These are phyloP conservation scores for Diaporthe aspalathi DNA, from an alignment of 2,329 filamentous ascomycete species.

Conservation along the genomic window DNA sequence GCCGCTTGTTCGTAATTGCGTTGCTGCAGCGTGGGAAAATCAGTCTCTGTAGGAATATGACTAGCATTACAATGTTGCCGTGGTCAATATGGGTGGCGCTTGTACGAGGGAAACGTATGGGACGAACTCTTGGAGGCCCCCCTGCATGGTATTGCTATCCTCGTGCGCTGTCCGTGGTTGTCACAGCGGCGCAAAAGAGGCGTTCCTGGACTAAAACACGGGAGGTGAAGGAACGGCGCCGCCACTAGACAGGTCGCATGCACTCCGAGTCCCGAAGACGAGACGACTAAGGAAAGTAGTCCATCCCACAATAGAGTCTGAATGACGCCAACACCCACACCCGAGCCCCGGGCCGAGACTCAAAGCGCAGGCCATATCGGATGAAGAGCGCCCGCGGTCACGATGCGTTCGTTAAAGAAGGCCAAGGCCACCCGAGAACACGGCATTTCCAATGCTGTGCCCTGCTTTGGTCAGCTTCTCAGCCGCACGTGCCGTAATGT, in stretches of 20 bases:
- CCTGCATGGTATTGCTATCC: not conserved
- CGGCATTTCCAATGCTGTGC: not conserved
- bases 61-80: not conserved
- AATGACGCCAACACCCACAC: not conserved
- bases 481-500: not conserved
- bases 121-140: not conserved
- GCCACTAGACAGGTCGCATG: not conserved
- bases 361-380: conserved; percentile 7
- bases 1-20: not conserved
- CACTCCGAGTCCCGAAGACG: not conserved
- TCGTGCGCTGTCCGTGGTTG: not conserved
- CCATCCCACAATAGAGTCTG: conserved; percentile 11
- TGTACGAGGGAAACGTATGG: no score
- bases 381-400: not conserved
- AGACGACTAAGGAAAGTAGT: not conserved
- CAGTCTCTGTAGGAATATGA: not conserved
- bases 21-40: not conserved
- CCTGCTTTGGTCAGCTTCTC: conserved; percentile 19
- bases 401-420: not conserved
- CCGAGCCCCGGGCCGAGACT: conserved; percentile 14
- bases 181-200: not conserved
- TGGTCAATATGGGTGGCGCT: no score
- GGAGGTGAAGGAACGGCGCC: conserved; percentile 10
- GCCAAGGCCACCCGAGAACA: conserved; percentile 4
- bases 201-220: conserved; percentile 24